These are phyloP conservation scores for Manihot esculenta DNA, from an alignment of 441 rosid genomes.

Conservation along the genomic window DNA sequence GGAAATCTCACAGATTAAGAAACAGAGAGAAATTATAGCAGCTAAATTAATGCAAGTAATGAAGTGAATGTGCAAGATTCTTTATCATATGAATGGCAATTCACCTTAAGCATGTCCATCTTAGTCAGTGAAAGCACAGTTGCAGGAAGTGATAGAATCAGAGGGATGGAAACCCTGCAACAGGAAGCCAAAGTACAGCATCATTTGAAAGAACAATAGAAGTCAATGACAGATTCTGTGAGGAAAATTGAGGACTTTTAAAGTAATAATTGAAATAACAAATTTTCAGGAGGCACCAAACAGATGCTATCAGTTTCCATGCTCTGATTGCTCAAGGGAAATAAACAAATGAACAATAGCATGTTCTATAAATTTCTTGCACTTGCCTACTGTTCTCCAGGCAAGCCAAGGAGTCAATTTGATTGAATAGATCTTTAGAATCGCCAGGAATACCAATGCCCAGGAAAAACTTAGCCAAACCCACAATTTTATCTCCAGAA, in stretches of 20 bases:
- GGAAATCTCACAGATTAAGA: background rate
- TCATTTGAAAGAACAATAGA: background rate
- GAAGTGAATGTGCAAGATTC: background rate
- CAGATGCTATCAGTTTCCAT: background rate
- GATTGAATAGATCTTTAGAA: constrained; percentile 75
- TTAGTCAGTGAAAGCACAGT: constrained; percentile 82
- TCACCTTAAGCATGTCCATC: constrained; percentile 70
- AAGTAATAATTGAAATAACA: background rate
- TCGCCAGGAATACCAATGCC: constrained; percentile 87
- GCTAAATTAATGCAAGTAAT: background rate
- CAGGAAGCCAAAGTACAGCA: constrained; percentile 16
- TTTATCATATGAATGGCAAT: constrained; percentile 5
- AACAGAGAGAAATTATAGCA: background rate
- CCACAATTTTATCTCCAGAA: constrained; percentile 67
- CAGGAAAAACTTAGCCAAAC: constrained; percentile 85
- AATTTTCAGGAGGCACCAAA: background rate
- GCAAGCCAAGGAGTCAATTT: constrained; percentile 76
- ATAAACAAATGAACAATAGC: background rate
- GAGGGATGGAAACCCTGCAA: constrained; percentile 76
- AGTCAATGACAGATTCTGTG: background rate
- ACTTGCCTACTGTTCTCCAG: constrained; percentile 78
- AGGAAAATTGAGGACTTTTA: background rate
- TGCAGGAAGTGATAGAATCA: constrained; percentile 80
- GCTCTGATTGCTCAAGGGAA: background rate
- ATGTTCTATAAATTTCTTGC: background rate